Percentiles rank a stretch among this genome's conserved stretches.
phyloP scores from a whole-genome alignment of 1,284 basidiomycete genomes.

The Kwoniella shivajii region DNA sequence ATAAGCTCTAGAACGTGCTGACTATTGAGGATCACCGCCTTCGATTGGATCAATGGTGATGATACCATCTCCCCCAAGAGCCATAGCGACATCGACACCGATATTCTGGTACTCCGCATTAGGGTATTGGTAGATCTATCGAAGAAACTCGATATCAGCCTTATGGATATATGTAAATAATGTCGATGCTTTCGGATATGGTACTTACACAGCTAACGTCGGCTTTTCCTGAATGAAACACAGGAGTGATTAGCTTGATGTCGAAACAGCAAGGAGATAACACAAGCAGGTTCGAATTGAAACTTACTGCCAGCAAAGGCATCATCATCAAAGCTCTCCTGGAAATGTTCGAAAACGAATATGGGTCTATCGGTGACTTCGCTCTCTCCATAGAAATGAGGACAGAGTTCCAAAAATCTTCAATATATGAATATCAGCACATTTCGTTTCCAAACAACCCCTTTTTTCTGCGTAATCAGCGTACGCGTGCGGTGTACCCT shows the following conservation, averaged over 20 bases:
- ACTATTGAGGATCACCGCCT: not conserved
- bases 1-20: too few relatives aligned
- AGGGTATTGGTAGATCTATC: slow-evolving; percentile 7
- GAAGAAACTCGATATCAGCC: not conserved
- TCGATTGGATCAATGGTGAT: slow-evolving; percentile 6
- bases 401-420: slow-evolving; percentile 6
- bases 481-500: too few relatives aligned
- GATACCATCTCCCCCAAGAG: slow-evolving; percentile 7
- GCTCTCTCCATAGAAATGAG: slow-evolving; percentile 4
- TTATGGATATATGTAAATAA: not conserved
- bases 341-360: slow-evolving; percentile 46
- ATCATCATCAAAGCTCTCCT: slow-evolving; percentile 62
- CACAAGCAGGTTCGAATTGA: slow-evolving; percentile 60
- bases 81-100: slow-evolving; percentile 10
- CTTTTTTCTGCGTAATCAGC: too few relatives aligned
- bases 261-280: not conserved
- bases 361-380: slow-evolving; percentile 8
- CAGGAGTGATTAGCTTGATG: not conserved
- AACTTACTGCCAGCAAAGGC: slow-evolving; percentile 1
- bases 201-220: slow-evolving; percentile 6
- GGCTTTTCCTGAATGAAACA: not conserved
- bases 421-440: not conserved
- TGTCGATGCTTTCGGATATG: not conserved
- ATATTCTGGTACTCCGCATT: slow-evolving; percentile 5
- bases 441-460: too few relatives aligned